Evolutionary conservation across 192 early-diverging fungal genomes (phyloP), one percentile per base, ranked within the genome.

Genomic region (Rhizoclosmatium globosum): DNA sequence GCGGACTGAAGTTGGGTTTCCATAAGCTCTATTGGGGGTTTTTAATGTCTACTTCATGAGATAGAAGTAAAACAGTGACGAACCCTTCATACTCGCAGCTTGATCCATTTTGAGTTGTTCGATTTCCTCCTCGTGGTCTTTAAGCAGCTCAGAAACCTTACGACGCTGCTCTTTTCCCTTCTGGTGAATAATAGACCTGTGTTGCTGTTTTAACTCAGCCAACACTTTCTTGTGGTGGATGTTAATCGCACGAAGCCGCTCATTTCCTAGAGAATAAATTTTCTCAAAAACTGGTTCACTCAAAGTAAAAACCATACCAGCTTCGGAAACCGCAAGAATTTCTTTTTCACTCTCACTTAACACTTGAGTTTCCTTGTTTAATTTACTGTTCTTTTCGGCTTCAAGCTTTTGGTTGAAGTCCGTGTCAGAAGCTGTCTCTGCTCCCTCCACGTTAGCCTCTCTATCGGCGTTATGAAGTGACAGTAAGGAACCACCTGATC

Each of bases 111-210:
- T 79, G 56, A 79, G 19, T 71, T 64, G 70, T 50, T 79, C 66
- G 31, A 79, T 74, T 60, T 79, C 78, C 46, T 79, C 78, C 61
- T 79, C 78, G 19, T 79, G 78, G 47, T 79, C 78, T 57, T 79
- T 79, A 2, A 71, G 23, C 15, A 79, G 46, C 21, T 79, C 78
- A 17, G 69, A 31, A 9, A 79, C 9, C 61, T 79, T 79, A 2
- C 71, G 47, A 0, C 71, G 70, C 2, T 79, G 78, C 41, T 79
- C 78, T 31, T 71, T 71, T 3, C 56, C 38, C 47, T 74, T 79
- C 45, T 67, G 64, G 31, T 4, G 15, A 42, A 73, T 23, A 11
- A 53, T 21, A 44, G 56, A 42, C 7, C 78, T 47, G 48, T 79
- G 78, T 39, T 65, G 69, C 46, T 71, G 57, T 45, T 53, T 71